phyloP scores from a whole-genome alignment of 208 protist species.

The Herpetomonas samuelpessoai region DNA sequence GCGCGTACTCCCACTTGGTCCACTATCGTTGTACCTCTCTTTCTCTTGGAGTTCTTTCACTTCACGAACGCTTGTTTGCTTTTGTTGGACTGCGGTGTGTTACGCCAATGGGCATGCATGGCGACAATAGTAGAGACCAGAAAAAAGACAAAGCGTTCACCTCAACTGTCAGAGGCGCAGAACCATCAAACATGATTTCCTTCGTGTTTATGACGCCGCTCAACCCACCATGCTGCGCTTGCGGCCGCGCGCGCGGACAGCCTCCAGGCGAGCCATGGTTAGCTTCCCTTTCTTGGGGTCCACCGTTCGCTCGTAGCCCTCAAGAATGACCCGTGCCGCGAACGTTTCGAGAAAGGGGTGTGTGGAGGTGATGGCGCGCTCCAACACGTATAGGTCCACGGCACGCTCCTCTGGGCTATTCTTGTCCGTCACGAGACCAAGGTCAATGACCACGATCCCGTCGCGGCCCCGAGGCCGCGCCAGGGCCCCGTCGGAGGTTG shows the following conservation, averaged over 20 bases:
- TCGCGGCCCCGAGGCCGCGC: conserved; percentile 8
- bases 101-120: too few relatives aligned
- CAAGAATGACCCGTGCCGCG: conserved; percentile 29
- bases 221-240: conserved; percentile 91
- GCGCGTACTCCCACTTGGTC: too few relatives aligned
- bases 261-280: conserved; percentile 61
- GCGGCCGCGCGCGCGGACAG: conserved; percentile 78
- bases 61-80: too few relatives aligned
- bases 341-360: conserved; percentile 79
- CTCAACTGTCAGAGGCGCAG: too few relatives aligned
- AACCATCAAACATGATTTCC: too few relatives aligned
- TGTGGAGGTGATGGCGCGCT: conserved; percentile 94
- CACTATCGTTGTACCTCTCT: too few relatives aligned
- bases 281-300: conserved; percentile 45
- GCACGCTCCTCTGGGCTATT: conserved; percentile 94
- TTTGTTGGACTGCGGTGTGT: too few relatives aligned
- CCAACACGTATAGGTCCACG: conserved; percentile 98
- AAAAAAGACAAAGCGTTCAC: too few relatives aligned
- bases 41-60: too few relatives aligned
- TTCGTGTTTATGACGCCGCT: too few relatives aligned
- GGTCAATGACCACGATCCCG: conserved; percentile 94
- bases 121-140: too few relatives aligned
- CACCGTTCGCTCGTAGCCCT: conserved; percentile 53
- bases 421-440: conserved; percentile 94
- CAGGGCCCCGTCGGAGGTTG: too few relatives aligned